Percentiles rank a stretch among this genome's conserved stretches.
Conservation (phyloP, 495 filamentous ascomycete genomes). For the Penicillium ochrochloron region DNA sequence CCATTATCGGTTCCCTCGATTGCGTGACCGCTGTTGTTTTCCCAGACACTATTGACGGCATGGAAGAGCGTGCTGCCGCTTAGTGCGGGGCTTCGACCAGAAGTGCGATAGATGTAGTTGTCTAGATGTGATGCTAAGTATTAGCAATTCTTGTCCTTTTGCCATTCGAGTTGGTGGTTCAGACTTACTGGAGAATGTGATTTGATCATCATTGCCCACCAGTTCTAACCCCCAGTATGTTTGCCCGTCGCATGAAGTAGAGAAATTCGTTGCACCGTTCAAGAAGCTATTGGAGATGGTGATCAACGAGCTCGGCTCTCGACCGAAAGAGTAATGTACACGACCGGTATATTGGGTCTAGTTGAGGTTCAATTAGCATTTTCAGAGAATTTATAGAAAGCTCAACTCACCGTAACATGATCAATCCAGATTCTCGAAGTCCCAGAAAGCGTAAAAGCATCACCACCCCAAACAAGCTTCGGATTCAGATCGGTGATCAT, state of each 20-base stretch:
- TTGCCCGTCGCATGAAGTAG: not conserved
- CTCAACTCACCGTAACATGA: not conserved
- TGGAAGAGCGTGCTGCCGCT: not conserved
- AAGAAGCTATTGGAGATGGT: not conserved
- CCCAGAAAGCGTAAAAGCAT: not conserved
- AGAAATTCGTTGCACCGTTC: not conserved
- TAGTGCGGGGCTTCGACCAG: not conserved
- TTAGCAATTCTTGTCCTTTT: not conserved
- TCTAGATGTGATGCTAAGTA: not conserved
- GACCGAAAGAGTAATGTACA: not conserved
- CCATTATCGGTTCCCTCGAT: not conserved
- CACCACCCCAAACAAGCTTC: not conserved
- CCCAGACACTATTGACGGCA: not conserved
- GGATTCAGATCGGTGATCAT: not conserved
- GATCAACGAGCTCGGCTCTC: not conserved
- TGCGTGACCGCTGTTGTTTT: not conserved
- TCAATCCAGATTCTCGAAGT: not conserved
- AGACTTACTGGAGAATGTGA: not conserved
- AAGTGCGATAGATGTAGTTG: not conserved
- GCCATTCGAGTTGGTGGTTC: not conserved
- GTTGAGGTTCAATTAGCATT: not conserved
- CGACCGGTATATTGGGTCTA: constrained; percentile 1
- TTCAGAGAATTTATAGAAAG: not conserved
- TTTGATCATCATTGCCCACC: not conserved
- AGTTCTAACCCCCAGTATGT: not conserved